These are phyloP conservation scores for Fusarium avenaceum DNA, from an alignment of 2,329 filamentous ascomycete genomes.

Conservation along the genomic window DNA sequence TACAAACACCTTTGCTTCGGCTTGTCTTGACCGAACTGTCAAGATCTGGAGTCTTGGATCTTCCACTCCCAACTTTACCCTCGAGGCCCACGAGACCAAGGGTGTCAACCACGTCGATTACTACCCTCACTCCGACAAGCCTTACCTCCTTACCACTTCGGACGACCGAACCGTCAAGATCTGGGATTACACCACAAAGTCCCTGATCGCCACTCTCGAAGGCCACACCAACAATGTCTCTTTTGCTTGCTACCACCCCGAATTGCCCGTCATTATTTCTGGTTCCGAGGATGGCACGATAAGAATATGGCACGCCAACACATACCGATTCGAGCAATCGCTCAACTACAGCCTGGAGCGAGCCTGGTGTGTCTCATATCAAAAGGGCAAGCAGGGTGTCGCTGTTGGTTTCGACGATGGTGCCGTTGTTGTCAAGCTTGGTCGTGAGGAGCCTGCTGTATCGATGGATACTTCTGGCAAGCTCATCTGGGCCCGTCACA, in stretches of 20 bases:
- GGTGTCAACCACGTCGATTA: conserved; percentile 98
- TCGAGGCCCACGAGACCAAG: conserved; percentile 97
- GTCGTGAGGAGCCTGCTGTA: conserved; percentile 94
- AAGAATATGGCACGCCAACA: conserved; percentile 99
- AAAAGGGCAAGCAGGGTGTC: conserved; percentile 92
- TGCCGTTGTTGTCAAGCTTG: conserved; percentile 97
- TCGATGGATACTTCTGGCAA: conserved; percentile 98
- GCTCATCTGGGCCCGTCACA: conserved; percentile 95
- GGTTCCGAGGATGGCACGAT: conserved; percentile 97
- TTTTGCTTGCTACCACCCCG: conserved; percentile 97
- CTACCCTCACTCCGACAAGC: conserved; percentile 79
- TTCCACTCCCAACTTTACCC: conserved; percentile 93
- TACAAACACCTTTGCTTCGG: conserved; percentile 90
- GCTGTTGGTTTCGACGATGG: conserved; percentile 98
- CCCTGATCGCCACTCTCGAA: conserved; percentile 94
- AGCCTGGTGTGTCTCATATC: conserved; percentile 97
- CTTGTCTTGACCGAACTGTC: conserved; percentile 94
- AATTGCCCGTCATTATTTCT: conserved; percentile 96
- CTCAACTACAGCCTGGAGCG: conserved; percentile 95
- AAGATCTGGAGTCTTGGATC: conserved; percentile 98
- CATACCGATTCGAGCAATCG: conserved; percentile 94
- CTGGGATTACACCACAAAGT: conserved; percentile 99
- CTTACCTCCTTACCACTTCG: conserved; percentile 94
- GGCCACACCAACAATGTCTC: conserved; percentile 98
- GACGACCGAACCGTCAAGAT: conserved; percentile 98